Percentiles rank a stretch among this genome's conserved stretches.
Evolutionary conservation across 179 eudicot species (phyloP).

Genomic region (Vitellaria paradoxa): DNA sequence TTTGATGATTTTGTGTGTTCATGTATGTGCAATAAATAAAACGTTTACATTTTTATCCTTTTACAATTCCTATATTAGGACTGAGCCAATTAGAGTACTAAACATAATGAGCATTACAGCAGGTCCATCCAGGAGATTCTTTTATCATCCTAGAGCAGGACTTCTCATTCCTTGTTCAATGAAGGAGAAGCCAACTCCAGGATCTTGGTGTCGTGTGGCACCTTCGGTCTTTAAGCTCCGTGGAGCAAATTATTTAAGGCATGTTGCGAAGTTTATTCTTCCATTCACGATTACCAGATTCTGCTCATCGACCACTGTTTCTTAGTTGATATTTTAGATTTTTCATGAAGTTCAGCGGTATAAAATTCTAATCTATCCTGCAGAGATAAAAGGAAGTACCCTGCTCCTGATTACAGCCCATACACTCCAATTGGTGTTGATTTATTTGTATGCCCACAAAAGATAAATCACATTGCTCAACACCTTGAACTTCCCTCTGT

Average conservation of each 20-base stretch:
- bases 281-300: neutral
- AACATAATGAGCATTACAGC: slow-evolving; percentile 11
- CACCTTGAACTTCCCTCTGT: slow-evolving; percentile 66
- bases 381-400: slow-evolving; percentile 72
- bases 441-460: slow-evolving; percentile 55
- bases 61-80: no score
- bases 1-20: no score
- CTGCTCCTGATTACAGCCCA: slow-evolving; percentile 71
- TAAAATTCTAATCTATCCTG: slow-evolving; percentile 10
- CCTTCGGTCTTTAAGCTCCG: slow-evolving; percentile 75
- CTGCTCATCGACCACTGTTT: neutral
- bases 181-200: slow-evolving; percentile 38
- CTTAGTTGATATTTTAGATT: neutral
- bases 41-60: no score
- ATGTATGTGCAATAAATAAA: no score
- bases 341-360: neutral
- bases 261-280: neutral
- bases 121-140: slow-evolving; percentile 41
- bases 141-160: slow-evolving; percentile 60
- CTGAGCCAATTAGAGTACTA: neutral
- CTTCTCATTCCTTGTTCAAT: slow-evolving; percentile 46
- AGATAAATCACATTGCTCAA: slow-evolving; percentile 77
- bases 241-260: slow-evolving; percentile 70
- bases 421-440: slow-evolving; percentile 77
- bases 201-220: slow-evolving; percentile 58